Evolutionary conservation across 441 rosid species (phyloP).

Genomic region (Erodium texanum): DNA sequence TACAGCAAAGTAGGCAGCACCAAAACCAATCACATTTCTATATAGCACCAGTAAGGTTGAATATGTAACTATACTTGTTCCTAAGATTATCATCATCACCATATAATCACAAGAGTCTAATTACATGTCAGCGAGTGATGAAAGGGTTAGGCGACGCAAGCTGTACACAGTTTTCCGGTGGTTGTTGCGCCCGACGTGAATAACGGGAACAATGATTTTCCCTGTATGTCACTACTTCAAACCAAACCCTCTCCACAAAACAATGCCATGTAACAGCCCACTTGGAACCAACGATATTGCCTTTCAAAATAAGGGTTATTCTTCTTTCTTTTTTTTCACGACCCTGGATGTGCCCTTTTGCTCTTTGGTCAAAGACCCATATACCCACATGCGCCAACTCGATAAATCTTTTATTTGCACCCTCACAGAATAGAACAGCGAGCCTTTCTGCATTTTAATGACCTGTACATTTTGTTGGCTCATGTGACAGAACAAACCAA

Average conservation of each 20-base stretch:
- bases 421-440: constrained; percentile 17
- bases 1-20: neutral
- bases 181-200: constrained; percentile 13
- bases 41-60: neutral
- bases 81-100: neutral
- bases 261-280: constrained; percentile 42
- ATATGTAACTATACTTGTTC: neutral
- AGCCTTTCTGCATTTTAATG: constrained; percentile 20
- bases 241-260: constrained; percentile 13
- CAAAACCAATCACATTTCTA: constrained; percentile 1
- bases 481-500: constrained; percentile 69
- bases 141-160: constrained; percentile 33
- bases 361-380: constrained; percentile 19
- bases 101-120: constrained; percentile 22
- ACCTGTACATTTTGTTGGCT: constrained; percentile 32
- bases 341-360: constrained; percentile 40
- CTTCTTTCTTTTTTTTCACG: constrained; percentile 31
- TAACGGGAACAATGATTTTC: constrained; percentile 8
- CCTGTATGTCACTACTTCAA: constrained; percentile 7
- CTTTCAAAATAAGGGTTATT: constrained; percentile 34
- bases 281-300: constrained; percentile 17
- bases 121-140: constrained; percentile 46
- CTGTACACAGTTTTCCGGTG: constrained; percentile 30
- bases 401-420: constrained; percentile 24
- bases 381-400: constrained; percentile 14